Evolutionary conservation across 2,329 filamentous ascomycete species (phyloP), one percentile per base, ranked within the genome.

Genomic region (Macroventuria anomochaeta): DNA sequence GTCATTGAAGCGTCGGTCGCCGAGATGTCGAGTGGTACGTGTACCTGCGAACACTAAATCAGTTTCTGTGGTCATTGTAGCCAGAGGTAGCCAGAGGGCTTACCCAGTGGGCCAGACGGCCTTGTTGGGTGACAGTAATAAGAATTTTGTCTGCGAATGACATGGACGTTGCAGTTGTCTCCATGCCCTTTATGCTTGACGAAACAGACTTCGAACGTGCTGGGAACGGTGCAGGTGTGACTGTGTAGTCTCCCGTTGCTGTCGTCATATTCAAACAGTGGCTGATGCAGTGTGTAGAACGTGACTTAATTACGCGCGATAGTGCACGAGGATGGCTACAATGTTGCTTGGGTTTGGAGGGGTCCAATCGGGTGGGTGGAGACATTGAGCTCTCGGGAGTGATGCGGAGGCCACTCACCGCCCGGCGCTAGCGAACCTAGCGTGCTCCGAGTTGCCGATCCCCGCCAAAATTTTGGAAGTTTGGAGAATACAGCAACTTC

Each of bases 71-170:
- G 10, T 25, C n/a, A 12, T 15, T 17, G n/a, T 5, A 29, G 13
- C 10, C 3, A 3, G 23, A 31, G 31, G 26, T 38, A 36, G 7
- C n/a, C 8, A 25, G 3, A 25, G 3, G 15, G 71, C 78, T 47
- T 80, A 97, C 92, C 95, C 95, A 99, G 81, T 97, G 95, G 17
- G 90, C 89, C 39, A 97, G 78, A 54, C 88, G 85, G 6, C 93
- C 93, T 57, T 88, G 85, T 77, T 97, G 95, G 0, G 90, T 90
- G 55, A 97, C 83, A 1, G 92, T 97, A 58, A 99, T 80, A 65
- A 99, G 78, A 65, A 99, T 91, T 76, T 91, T 96, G 82, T 97
- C 95, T 7, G 87, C 83, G 76, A 97, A 97, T 65, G 82, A 85
- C 47, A 92, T 80, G 10, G 83, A 82, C 32, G 85, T 87, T 28